Conservation (phyloP, 495 filamentous ascomycete genomes). For the Talaromyces adpressus region DNA sequence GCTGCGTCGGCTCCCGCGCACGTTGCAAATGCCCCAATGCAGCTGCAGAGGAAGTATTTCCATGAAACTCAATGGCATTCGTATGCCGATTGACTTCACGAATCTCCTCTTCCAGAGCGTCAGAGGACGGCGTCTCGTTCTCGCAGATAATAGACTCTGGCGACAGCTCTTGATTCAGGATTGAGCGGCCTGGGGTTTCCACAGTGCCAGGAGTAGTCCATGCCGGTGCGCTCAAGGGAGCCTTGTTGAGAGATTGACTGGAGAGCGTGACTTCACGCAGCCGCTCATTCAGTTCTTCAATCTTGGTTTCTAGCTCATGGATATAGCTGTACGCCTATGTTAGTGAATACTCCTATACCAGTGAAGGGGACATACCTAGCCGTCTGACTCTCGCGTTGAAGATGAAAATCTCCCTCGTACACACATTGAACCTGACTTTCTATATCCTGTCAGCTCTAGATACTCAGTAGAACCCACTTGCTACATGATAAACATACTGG, state of each 20-base stretch:
- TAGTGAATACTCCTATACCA: background rate
- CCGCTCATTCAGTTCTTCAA: constrained; percentile 23
- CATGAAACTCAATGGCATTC: constrained; percentile 33
- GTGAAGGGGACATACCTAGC: background rate
- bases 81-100: constrained; percentile 33
- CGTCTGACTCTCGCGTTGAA: background rate
- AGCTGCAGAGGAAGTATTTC: constrained; percentile 32
- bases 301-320: constrained; percentile 28
- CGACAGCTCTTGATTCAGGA: background rate
- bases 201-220: background rate
- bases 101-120: constrained; percentile 20
- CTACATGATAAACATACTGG: constrained; percentile 16
- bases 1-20: constrained; percentile 14
- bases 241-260: constrained; percentile 1
- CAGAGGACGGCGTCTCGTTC: background rate
- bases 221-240: background rate
- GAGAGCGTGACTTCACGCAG: background rate
- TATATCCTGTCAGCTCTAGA: background rate
- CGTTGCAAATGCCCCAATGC: constrained; percentile 28
- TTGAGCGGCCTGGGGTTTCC: background rate
- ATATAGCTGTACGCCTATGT: constrained; percentile 18
- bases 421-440: background rate
- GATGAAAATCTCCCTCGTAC: background rate
- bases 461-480: too few relatives aligned
- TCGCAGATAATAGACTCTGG: background rate